Base-by-base conservation (phyloP, 2,329 filamentous ascomycete genomes). In the Leptographium procerum region DNA sequence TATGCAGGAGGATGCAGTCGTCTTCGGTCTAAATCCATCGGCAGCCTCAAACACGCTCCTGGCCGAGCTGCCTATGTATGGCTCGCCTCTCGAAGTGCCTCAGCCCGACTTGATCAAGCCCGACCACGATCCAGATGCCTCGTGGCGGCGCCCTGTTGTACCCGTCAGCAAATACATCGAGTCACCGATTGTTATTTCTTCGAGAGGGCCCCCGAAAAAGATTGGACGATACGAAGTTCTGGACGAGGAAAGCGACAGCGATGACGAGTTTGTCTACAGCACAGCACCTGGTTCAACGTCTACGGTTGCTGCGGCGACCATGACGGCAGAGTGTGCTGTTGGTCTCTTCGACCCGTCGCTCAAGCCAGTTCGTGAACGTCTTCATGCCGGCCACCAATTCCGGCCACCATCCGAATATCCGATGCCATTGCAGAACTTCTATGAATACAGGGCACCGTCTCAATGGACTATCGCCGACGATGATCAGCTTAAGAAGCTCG, bases 381-480 rank as follows among this genome's bases (percentile, higher is more conserved):
- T 99, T 6, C 90, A 96, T 68, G 89, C 90, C 11, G 88, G 89
- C 10, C 91, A 96, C 70, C 89, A 92, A 62, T 97, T 99, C 76
- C 82, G 91, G 57, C 94, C 94, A 19, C 94, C 94, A 0, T 91
- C 89, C 0, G 92, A 97, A 69, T 86, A 91, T 68, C 82, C 84
- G 0, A 97, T 97, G 91, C 94, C 94, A 1, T 82, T 86, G 1
- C 87, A 92, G 64, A 84, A 81, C 56, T 99, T 97, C 73, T 97
- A 95, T 67, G 92, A 99, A 70, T 87, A 83, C 61, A 82, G 94
- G 45, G 84, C 80, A 57, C 86, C 91, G 2, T 97, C 94, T 3
- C 91, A 96, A 67, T 99, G 94, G 94, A 89, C 90, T 0, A 81
- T 84, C 68, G 78, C 86, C 3, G 94, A 99, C 69, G 94, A 99